Conservation (phyloP, 2,329 filamentous ascomycete genomes). For the Alternaria sp. region DNA sequence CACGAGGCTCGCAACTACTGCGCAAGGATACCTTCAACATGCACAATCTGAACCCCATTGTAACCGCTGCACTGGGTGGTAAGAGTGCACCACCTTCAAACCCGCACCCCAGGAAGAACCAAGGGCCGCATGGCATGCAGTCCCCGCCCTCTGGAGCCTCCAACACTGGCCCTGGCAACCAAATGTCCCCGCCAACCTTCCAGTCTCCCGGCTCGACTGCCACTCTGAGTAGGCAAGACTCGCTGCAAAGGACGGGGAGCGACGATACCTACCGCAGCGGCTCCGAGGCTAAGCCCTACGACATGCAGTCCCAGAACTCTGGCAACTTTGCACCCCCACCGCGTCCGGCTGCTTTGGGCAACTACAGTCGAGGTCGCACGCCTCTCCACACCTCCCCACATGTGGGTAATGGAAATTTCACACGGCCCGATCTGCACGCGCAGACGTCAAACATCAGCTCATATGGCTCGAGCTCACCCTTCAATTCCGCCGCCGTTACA, state of each 20-base stretch:
- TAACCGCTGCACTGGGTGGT: conserved; percentile 50
- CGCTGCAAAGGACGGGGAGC: conserved; percentile 46
- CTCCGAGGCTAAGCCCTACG: conserved; percentile 47
- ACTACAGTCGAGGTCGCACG: conserved; percentile 42
- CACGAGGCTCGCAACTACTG: conserved; percentile 76
- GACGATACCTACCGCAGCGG: conserved; percentile 48
- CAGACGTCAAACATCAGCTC: conserved; percentile 49
- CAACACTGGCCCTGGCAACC: conserved; percentile 34
- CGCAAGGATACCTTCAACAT: conserved; percentile 73
- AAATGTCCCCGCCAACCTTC: conserved; percentile 49
- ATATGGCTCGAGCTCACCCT: conserved; percentile 49
- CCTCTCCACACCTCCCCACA: conserved; percentile 51
- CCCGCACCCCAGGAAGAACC: conserved; percentile 24
- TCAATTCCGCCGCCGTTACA: conserved; percentile 48
- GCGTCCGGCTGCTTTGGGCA: conserved; percentile 45
- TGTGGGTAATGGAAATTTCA: conserved; percentile 46
- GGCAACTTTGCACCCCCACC: conserved; percentile 51
- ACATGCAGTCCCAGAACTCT: conserved; percentile 45
- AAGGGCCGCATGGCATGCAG: conserved; percentile 38
- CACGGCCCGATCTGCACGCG: conserved; percentile 47
- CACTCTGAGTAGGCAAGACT: conserved; percentile 41
- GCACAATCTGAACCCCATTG: conserved; percentile 58
- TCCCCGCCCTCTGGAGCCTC: conserved; percentile 43
- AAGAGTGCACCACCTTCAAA: conserved; percentile 41
- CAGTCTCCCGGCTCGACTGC: conserved; percentile 46